phyloP scores from a whole-genome alignment of 108 stramenopile genomes.

The Aurantiochytrium sp. region DNA sequence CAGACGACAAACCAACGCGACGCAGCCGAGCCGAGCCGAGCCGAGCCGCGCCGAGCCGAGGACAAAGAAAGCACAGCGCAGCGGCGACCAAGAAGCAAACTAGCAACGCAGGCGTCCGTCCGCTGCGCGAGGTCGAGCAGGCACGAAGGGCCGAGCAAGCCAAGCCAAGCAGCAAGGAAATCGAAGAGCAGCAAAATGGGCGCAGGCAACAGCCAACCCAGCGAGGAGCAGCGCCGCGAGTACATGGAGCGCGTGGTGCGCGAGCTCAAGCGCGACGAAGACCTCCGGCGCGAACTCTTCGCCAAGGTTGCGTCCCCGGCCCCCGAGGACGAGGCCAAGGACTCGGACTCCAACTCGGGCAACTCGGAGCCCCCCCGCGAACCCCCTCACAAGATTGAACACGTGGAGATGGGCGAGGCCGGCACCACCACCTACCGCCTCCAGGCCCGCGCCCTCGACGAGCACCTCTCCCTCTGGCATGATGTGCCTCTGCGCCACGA shows the following conservation, averaged over 20 bases:
- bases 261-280: background rate
- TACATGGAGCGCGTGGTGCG: background rate
- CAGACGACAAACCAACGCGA: too few species aligned
- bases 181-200: background rate
- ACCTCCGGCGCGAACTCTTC: background rate
- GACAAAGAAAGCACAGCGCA: too few species aligned
- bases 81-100: too few species aligned
- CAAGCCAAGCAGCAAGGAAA: too few species aligned
- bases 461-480: slow-evolving; percentile 75
- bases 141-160: too few species aligned
- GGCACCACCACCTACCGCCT: slow-evolving; percentile 72
- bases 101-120: too few species aligned
- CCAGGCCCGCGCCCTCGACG: slow-evolving; percentile 51
- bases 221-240: background rate
- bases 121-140: too few species aligned
- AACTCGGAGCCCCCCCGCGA: background rate
- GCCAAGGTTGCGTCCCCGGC: background rate
- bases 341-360: background rate
- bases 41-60: too few species aligned
- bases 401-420: slow-evolving; percentile 44
- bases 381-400: background rate
- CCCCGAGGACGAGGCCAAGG: background rate
- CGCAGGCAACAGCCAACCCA: background rate
- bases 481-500: slow-evolving; percentile 67
- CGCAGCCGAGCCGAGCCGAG: too few species aligned